phyloP scores from a whole-genome alignment of 116 monocot genomes.

The Trichopus zeylanicus region DNA sequence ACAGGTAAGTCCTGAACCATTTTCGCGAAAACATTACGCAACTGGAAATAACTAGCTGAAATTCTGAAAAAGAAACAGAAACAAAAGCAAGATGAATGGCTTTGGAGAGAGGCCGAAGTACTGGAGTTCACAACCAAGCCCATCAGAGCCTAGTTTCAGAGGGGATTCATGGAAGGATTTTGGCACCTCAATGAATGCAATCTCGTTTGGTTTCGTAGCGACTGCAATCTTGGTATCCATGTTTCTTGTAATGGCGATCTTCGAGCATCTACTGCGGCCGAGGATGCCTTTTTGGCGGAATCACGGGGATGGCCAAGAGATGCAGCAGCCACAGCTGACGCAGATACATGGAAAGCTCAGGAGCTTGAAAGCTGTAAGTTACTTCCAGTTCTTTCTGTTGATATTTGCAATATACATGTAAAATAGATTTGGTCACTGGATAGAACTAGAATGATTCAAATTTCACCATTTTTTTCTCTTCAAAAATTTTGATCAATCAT shows the following conservation, averaged over 20 bases:
- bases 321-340: neutral
- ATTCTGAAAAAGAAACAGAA: no score
- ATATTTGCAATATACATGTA: no score
- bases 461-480: no score
- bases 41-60: neutral
- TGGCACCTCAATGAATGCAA: conserved; percentile 53
- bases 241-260: conserved; percentile 74
- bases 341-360: conserved; percentile 15
- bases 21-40: no score
- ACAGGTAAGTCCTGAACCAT: no score
- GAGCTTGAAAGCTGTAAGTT: conserved; percentile 26
- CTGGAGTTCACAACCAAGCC: conserved; percentile 8
- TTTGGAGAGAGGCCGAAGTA: conserved; percentile 15
- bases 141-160: conserved; percentile 4
- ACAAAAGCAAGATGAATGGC: conserved; percentile 14
- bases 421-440: no score
- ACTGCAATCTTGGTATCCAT: conserved; percentile 60
- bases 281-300: conserved; percentile 17
- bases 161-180: conserved; percentile 27
- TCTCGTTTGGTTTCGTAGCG: conserved; percentile 62
- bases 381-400: no score
- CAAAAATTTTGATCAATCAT: no score
- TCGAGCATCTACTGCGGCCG: conserved; percentile 46
- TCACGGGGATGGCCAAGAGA: neutral
- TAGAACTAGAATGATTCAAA: no score